phyloP scores from a whole-genome alignment of 768 basidiomycete genomes.

The Russula lepida region DNA sequence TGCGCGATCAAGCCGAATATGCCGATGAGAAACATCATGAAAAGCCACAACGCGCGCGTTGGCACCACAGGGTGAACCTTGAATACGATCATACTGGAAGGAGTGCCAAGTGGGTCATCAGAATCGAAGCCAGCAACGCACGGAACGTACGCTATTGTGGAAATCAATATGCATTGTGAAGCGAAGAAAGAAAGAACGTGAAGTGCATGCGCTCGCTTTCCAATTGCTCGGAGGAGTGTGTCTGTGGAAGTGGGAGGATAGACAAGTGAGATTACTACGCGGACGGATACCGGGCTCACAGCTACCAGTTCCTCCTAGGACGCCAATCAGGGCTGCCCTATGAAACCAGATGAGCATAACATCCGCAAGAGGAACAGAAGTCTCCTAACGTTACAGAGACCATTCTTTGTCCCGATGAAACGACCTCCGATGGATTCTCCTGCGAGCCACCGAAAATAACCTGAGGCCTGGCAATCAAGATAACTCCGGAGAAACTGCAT shows the following conservation, averaged over 20 bases:
- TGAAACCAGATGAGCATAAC: not conserved
- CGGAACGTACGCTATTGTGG: slow-evolving; percentile 26
- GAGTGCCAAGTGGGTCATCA: not conserved
- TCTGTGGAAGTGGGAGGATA: slow-evolving; percentile 27
- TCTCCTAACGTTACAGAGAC: slow-evolving; percentile 48
- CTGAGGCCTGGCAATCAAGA: slow-evolving; percentile 73
- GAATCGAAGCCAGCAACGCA: not conserved
- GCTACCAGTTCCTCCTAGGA: slow-evolving; percentile 56
- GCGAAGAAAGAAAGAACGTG: slow-evolving; percentile 67
- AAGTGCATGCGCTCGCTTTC: slow-evolving; percentile 64
- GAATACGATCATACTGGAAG: slow-evolving; percentile 36
- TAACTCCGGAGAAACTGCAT: slow-evolving; percentile 62
- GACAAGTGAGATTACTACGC: not conserved
- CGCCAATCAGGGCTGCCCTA: slow-evolving; percentile 58
- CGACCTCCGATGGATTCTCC: slow-evolving; percentile 14
- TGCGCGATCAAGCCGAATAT: slow-evolving; percentile 44
- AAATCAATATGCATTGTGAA: slow-evolving; percentile 40
- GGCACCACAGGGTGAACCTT: slow-evolving; percentile 40
- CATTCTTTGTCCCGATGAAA: slow-evolving; percentile 36
- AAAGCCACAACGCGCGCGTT: slow-evolving; percentile 36
- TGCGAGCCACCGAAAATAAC: slow-evolving; percentile 51
- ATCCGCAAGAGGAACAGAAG: not conserved
- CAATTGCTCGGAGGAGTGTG: slow-evolving; percentile 55
- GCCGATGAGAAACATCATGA: slow-evolving; percentile 42
- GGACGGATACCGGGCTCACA: slow-evolving; percentile 37